Base-by-base conservation (phyloP, 192 early-diverging fungal species). In the Coemansia sp. region DNA sequence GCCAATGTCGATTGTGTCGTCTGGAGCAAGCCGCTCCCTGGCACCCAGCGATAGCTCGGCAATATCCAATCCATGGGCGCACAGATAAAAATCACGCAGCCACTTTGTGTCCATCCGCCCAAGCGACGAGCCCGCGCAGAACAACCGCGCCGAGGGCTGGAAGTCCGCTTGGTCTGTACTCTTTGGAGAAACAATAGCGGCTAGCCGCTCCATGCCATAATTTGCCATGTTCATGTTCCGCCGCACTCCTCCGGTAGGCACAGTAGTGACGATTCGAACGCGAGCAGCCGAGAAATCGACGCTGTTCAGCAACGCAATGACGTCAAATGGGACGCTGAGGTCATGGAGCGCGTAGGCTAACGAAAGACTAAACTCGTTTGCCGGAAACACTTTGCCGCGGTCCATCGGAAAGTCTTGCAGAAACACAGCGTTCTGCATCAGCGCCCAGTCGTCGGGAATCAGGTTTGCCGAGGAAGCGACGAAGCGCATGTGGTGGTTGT, bases 51-150 rank as follows among this genome's bases (percentile, higher is more conserved):
- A 11, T 2, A 57, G 3, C 5, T 29, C 10, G n/a, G 41, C 23
- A 10, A 50, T 38, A 15, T 58, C 58, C 33, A 58, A 2, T 0
- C 67, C 71, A 8, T 73, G 76, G 0, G 71, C 71, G 36, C 64
- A 63, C n/a, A 70, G 1, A 35, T 79, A 79, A 34, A 79, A 61
- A 11, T 73, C 76, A 14, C 71, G 57, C 15, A 79, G 53, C 71
- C 71, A 79, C n/a, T 15, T 15, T 14, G 46, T 35, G 40, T 70
- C 67, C 32, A 79, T 17, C 2, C 22, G 57, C 5, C 76, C 67
- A 53, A 79, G 40, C 20, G 76, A 79, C 34, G 67, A 67, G 7
- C 71, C 65, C 3, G 46, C 46, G 23, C 70, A 70, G 20, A 63
- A 70, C 22, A 79, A 53, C 3, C 71, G 52, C 38, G 57, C 66